Percentiles rank a stretch among this genome's conserved stretches.
These are phyloP conservation scores for Ascochyta lentis DNA, from an alignment of 2,329 filamentous ascomycete species.

Conservation along the genomic window DNA sequence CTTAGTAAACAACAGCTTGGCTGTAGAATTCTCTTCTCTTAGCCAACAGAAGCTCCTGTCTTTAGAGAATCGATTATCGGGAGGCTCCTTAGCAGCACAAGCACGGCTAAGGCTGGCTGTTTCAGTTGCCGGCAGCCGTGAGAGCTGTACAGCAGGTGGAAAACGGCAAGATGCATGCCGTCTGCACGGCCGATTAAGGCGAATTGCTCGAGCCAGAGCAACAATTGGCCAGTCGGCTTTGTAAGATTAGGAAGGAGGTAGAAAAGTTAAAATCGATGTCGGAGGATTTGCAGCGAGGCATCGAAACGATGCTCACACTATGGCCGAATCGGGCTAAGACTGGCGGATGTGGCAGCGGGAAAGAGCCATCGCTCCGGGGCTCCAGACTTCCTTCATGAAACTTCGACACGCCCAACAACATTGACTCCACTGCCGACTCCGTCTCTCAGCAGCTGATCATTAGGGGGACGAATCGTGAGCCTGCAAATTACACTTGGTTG, in stretches of 20 bases:
- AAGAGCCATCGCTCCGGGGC: constrained; percentile 11
- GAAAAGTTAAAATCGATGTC: not conserved
- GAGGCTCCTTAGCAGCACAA: not conserved
- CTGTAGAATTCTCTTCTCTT: not conserved
- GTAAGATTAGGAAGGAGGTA: constrained; percentile 11
- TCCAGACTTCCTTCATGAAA: constrained; percentile 12
- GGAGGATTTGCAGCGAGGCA: constrained; percentile 1
- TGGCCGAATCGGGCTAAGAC: not conserved
- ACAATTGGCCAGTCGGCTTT: not conserved
- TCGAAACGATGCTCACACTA: not conserved
- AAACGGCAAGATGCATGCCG: not conserved
- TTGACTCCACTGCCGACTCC: not conserved
- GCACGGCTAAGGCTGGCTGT: not conserved
- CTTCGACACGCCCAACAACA: constrained; percentile 2
- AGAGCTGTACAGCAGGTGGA: not conserved
- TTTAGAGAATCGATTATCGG: not conserved
- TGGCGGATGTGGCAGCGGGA: constrained; percentile 11
- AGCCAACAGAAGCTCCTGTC: not conserved
- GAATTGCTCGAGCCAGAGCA: not conserved
- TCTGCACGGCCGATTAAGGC: not conserved
- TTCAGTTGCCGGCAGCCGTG: constrained; percentile 3
- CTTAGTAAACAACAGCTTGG: not conserved
- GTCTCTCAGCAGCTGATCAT: constrained; percentile 3
- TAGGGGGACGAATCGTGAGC: not conserved
- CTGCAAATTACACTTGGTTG: not conserved